Evolutionary conservation across 1,139 yeast genomes (phyloP).

Genomic region (Diutina neorugosa): DNA sequence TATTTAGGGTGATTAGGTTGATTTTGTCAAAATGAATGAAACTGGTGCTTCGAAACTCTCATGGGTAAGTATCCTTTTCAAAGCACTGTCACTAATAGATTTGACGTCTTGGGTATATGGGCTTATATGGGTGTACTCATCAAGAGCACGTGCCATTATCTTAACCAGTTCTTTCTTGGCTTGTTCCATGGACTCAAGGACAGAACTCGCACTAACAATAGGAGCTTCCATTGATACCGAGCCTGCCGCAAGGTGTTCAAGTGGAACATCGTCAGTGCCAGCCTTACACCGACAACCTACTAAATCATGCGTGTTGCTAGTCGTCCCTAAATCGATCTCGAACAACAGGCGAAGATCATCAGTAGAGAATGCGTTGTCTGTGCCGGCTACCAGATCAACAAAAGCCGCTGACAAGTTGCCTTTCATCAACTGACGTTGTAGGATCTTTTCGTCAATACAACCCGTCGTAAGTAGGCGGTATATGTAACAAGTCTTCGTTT

Average conservation of each 20-base stretch:
- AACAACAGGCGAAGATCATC: conserved; percentile 69
- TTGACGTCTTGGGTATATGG: not conserved
- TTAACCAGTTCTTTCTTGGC: not conserved
- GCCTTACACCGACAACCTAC: conserved; percentile 54
- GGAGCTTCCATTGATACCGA: not conserved
- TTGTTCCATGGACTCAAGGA: not conserved
- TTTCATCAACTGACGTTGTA: conserved; percentile 87
- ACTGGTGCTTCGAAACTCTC: not conserved
- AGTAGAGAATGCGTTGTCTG: conserved; percentile 39
- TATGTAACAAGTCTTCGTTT: conserved; percentile 61
- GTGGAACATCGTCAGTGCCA: not conserved
- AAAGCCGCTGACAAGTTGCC: conserved; percentile 69
- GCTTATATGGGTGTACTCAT: not conserved
- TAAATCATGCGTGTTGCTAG: conserved; percentile 74
- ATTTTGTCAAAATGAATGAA: not conserved
- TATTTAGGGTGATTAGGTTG: not conserved
- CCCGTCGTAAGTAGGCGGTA: conserved; percentile 83
- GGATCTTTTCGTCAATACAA: conserved; percentile 86
- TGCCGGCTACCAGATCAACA: conserved; percentile 38
- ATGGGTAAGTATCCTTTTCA: not conserved
- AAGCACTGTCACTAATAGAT: not conserved
- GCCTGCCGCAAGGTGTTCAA: not conserved
- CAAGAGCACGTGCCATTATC: not conserved
- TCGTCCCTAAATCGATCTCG: conserved; percentile 34
- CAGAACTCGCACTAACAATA: not conserved